Conservation (phyloP, 495 filamentous ascomycete genomes). For the Podospora conica region DNA sequence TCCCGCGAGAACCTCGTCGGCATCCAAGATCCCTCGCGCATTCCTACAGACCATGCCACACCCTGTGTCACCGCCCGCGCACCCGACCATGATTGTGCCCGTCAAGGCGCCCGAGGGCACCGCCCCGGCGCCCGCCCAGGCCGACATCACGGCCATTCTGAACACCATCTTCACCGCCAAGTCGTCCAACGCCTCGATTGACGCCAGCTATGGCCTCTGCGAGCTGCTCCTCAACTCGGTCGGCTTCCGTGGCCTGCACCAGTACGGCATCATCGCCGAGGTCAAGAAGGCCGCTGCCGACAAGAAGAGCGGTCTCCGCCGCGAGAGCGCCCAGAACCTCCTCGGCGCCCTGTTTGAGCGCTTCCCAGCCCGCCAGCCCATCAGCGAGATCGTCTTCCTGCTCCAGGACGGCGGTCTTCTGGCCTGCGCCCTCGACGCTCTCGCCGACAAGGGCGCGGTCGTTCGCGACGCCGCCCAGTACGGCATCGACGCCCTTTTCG, state of each 20-base stretch:
- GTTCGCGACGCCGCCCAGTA: constrained; percentile 91
- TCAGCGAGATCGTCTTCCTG: constrained; percentile 76
- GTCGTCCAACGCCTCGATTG: constrained; percentile 79
- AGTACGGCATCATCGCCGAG: constrained; percentile 64
- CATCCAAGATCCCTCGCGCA: background rate
- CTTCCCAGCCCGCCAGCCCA: constrained; percentile 67
- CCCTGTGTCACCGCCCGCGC: constrained; percentile 16
- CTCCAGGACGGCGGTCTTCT: constrained; percentile 72
- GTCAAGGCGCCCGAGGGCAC: constrained; percentile 30
- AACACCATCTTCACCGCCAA: constrained; percentile 71
- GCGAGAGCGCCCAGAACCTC: constrained; percentile 93
- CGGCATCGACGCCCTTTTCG: constrained; percentile 84
- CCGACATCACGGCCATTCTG: constrained; percentile 68
- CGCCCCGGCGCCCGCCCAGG: constrained; percentile 55
- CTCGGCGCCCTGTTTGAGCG: constrained; percentile 89
- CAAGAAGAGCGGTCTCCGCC: constrained; percentile 82
- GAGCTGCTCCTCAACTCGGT: constrained; percentile 72
- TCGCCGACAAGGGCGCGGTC: constrained; percentile 84
- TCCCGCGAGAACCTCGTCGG: constrained; percentile 2
- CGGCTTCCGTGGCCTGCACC: constrained; percentile 65
- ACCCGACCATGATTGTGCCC: constrained; percentile 26
- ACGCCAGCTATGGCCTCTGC: constrained; percentile 77
- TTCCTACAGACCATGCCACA: constrained; percentile 19
- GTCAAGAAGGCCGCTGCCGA: constrained; percentile 83
- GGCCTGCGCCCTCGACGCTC: constrained; percentile 66